phyloP scores from a whole-genome alignment of 495 filamentous ascomycete species.

The Podospora sp. region DNA sequence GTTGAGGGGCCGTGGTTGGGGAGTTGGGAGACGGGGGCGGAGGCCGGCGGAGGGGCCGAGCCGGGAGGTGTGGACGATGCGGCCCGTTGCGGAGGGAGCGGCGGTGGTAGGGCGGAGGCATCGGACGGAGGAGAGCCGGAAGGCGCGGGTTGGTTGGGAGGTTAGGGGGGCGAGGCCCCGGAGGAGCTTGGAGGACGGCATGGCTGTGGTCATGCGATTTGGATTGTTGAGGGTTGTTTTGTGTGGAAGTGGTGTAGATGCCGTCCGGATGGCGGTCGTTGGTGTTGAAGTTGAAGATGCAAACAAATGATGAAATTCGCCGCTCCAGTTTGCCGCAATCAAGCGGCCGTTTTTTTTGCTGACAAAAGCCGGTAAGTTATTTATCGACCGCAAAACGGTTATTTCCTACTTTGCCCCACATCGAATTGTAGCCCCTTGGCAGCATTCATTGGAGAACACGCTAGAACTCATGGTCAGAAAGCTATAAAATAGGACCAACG shows the following conservation, averaged over 20 bases:
- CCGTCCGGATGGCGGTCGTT: background rate
- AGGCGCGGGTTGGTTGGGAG: conserved; percentile 18
- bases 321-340: conserved; percentile 22
- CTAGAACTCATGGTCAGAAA: no score
- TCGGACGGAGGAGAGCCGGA: conserved; percentile 28
- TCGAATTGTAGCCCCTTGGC: no score
- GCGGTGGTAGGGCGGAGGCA: conserved; percentile 15
- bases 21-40: conserved; percentile 25
- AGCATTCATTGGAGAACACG: no score
- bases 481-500: no score
- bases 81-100: no score
- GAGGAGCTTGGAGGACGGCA: conserved; percentile 32
- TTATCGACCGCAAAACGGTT: no score
- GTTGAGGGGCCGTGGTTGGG: background rate
- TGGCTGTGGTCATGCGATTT: conserved; percentile 15
- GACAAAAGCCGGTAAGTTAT: conserved; percentile 23
- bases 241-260: background rate
- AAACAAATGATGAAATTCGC: conserved; percentile 16
- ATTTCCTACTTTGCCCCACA: no score
- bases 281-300: background rate
- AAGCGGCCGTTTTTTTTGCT: conserved; percentile 20
- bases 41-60: conserved; percentile 10
- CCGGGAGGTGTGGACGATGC: conserved; percentile 26
- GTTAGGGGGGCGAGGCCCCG: conserved; percentile 35
- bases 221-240: background rate